Evolutionary conservation across 2,329 filamentous ascomycete species (phyloP).

Genomic region (Tolypocladium sp.): DNA sequence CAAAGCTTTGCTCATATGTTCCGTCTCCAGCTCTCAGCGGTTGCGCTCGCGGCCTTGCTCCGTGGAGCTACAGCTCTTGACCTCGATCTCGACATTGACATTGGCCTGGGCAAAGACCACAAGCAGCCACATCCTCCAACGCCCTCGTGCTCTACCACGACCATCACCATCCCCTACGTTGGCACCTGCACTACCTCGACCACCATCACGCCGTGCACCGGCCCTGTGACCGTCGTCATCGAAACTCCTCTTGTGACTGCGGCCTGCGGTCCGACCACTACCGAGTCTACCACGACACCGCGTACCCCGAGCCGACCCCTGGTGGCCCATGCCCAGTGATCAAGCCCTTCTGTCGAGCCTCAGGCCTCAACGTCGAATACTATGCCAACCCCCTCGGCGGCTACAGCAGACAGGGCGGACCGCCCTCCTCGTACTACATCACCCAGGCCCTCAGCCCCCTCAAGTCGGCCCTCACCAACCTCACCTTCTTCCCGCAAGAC

Average conservation of each 20-base stretch:
- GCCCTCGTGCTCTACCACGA: not conserved
- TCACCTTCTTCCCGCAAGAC: slow-evolving; percentile 10
- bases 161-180: slow-evolving; percentile 1
- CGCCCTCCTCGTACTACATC: slow-evolving; percentile 13
- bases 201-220: not conserved
- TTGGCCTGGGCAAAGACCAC: no score
- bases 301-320: not conserved
- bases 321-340: not conserved
- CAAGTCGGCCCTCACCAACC: slow-evolving; percentile 5
- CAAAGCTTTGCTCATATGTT: not conserved
- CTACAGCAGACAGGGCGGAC: slow-evolving; percentile 7
- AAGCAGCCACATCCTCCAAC: no score
- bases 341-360: not conserved
- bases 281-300: not conserved
- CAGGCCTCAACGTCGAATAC: slow-evolving; percentile 10
- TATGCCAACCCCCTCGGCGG: slow-evolving; percentile 10
- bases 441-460: slow-evolving; percentile 7
- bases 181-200: not conserved
- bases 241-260: slow-evolving; percentile 1
- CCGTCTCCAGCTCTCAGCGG: not conserved
- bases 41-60: not conserved
- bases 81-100: not conserved
- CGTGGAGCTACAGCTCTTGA: not conserved
- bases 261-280: not conserved
- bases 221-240: not conserved